Conservation (phyloP, 2,329 filamentous ascomycete genomes). For the Cordyceps cateniannulata region DNA sequence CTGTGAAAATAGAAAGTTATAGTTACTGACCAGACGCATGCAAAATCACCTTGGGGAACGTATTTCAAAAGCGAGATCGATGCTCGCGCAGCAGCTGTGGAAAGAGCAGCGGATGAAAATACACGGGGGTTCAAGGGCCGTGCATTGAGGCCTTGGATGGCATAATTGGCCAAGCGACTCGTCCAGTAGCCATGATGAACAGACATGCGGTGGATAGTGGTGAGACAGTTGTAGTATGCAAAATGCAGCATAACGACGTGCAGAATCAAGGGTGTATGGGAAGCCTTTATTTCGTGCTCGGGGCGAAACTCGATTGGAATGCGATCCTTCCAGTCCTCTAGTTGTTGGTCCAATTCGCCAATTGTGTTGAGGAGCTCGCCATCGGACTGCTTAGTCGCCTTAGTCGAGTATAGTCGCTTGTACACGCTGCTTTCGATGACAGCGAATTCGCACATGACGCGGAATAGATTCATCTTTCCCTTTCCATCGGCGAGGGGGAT, state of each 20-base stretch:
- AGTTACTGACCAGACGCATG: conserved; percentile 78
- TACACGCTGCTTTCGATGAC: conserved; percentile 93
- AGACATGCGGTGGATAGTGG: conserved; percentile 97
- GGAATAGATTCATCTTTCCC: conserved; percentile 90
- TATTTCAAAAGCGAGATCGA: conserved; percentile 94
- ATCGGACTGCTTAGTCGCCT: conserved; percentile 83
- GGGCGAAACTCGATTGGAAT: conserved; percentile 96
- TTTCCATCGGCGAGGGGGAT: conserved; percentile 85
- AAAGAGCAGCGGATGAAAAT: conserved; percentile 87
- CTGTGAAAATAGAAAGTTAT: background rate
- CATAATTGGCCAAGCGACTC: conserved; percentile 86
- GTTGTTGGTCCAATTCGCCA: conserved; percentile 79
- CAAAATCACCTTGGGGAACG: conserved; percentile 89
- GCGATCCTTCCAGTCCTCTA: conserved; percentile 94
- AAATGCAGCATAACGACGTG: conserved; percentile 94
- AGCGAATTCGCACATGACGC: conserved; percentile 85
- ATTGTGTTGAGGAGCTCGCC: conserved; percentile 93
- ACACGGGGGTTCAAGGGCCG: conserved; percentile 87
- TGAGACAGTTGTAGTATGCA: conserved; percentile 95
- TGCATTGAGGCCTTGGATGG: conserved; percentile 88
- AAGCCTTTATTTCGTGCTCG: conserved; percentile 90
- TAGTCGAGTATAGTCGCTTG: conserved; percentile 85
- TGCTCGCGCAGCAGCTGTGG: conserved; percentile 84
- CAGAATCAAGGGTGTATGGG: conserved; percentile 86
- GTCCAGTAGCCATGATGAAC: conserved; percentile 99